Evolutionary conservation across 805 yeast species (phyloP).

Genomic region (Metschnikowia kofuensis): DNA sequence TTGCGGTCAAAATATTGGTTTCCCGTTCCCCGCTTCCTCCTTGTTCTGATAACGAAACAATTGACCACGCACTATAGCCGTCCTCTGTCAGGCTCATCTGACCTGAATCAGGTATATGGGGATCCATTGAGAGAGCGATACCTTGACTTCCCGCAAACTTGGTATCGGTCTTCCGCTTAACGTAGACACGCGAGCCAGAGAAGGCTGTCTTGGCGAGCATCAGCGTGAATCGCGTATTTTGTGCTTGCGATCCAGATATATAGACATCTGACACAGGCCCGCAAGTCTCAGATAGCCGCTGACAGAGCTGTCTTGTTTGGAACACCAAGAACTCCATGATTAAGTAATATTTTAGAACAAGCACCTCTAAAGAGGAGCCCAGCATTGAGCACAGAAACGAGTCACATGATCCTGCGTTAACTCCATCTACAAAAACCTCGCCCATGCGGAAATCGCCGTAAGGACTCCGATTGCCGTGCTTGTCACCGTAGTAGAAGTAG

Average conservation of each 20-base stretch:
- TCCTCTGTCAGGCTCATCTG: not conserved
- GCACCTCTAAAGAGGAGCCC: constrained; percentile 29
- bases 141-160: constrained; percentile 12
- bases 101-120: not conserved
- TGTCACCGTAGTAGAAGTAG: constrained; percentile 52
- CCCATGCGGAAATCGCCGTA: constrained; percentile 47
- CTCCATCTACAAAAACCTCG: constrained; percentile 50
- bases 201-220: constrained; percentile 10
- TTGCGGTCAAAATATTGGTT: constrained; percentile 1
- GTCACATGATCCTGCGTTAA: constrained; percentile 16
- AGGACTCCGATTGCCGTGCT: constrained; percentile 59
- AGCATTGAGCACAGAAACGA: constrained; percentile 4
- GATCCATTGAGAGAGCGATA: constrained; percentile 4
- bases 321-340: constrained; percentile 51
- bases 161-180: not conserved
- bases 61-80: not conserved
- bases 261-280: constrained; percentile 29
- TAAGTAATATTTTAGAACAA: constrained; percentile 43
- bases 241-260: constrained; percentile 55
- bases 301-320: constrained; percentile 42
- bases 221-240: constrained; percentile 27
- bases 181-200: not conserved
- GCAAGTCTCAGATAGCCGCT: constrained; percentile 21
- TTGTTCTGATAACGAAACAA: not conserved
- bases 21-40: not conserved